These are phyloP conservation scores for Kentomonas sorsogonicus DNA, from an alignment of 208 protist species.

Conservation along the genomic window DNA sequence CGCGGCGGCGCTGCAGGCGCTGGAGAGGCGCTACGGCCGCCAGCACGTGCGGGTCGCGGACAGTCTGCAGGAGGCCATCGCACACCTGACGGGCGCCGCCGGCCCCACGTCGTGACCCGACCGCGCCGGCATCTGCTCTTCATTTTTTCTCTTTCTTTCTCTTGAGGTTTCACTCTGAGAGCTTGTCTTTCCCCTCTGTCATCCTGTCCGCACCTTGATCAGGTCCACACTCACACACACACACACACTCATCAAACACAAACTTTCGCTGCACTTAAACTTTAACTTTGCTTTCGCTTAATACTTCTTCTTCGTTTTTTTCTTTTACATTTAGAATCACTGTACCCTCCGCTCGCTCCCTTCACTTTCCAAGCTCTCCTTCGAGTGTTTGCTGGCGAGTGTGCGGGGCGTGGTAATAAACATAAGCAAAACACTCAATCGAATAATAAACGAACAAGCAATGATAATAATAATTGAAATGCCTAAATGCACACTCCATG, in stretches of 20 bases:
- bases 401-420: too few species aligned
- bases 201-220: background rate
- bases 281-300: background rate
- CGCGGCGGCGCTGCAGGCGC: slow-evolving; percentile 16
- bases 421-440: too few species aligned
- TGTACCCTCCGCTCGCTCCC: too few species aligned
- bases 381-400: too few species aligned
- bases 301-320: background rate
- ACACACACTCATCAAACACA: background rate
- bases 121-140: too few species aligned
- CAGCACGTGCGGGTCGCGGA: slow-evolving; percentile 28
- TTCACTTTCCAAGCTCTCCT: too few species aligned
- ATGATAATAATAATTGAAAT: too few species aligned
- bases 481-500: too few species aligned
- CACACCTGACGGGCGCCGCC: slow-evolving; percentile 4
- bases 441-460: too few species aligned
- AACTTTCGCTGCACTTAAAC: background rate
- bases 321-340: background rate
- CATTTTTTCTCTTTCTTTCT: background rate
- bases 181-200: background rate
- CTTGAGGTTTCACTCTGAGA: background rate
- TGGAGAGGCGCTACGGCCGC: slow-evolving; percentile 56
- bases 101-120: too few species aligned
- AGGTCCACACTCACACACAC: background rate
- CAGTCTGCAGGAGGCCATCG: slow-evolving; percentile 23